Conservation (phyloP, 176 grass and related monocot species). For the Oryza nivara region DNA sequence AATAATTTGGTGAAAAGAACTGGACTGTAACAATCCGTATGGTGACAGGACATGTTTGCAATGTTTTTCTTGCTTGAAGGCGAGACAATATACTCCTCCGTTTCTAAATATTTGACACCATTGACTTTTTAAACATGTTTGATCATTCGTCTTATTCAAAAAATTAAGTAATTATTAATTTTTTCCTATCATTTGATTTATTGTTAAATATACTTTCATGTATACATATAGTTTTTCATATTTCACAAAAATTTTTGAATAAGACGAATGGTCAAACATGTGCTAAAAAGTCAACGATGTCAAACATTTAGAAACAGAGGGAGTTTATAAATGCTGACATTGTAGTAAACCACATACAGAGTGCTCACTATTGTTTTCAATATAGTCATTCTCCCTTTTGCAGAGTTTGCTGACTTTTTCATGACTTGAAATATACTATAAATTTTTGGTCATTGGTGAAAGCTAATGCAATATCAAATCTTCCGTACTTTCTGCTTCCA, state of each 20-base stretch:
- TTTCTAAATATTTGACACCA: too few species aligned
- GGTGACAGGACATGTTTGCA: not conserved
- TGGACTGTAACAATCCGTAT: constrained; percentile 27
- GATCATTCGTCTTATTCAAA: too few species aligned
- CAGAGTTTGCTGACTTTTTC: constrained; percentile 10
- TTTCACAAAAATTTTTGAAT: too few species aligned
- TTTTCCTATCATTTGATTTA: too few species aligned
- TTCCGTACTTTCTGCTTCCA: constrained; percentile 21
- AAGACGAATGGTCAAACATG: too few species aligned
- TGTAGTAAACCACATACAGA: constrained; percentile 18
- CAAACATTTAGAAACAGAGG: too few species aligned
- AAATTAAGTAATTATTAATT: too few species aligned
- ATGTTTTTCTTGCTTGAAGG: constrained; percentile 23
- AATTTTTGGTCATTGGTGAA: not conserved
- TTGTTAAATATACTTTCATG: too few species aligned
- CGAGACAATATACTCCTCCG: not conserved
- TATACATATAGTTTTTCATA: too few species aligned
- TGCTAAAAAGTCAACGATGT: too few species aligned
- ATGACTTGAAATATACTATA: constrained; percentile 23
- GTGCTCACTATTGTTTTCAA: not conserved
- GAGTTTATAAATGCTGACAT: not conserved
- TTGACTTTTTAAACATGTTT: too few species aligned
- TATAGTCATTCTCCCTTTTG: constrained; percentile 31
- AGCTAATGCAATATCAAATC: not conserved
- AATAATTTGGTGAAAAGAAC: not conserved